Evolutionary conservation across 129 eudicot species (phyloP).

Genomic region (Centaurea solstitialis): DNA sequence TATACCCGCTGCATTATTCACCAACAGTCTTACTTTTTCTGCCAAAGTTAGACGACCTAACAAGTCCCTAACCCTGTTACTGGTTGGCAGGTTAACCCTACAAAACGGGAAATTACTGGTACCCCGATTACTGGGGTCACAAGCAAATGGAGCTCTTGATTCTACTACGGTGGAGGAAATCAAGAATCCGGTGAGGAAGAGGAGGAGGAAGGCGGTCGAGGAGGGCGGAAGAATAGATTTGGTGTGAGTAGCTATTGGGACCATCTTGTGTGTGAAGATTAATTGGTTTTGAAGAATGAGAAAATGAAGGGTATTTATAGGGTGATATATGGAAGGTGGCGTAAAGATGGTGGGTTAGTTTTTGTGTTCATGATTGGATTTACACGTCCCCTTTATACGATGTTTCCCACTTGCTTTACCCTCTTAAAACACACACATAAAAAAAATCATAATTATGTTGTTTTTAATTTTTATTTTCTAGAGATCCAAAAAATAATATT

Average conservation of each 20-base stretch:
- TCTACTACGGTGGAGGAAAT: slow-evolving; percentile 21
- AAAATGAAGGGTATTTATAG: slow-evolving; percentile 39
- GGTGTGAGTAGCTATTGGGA: slow-evolving; percentile 22
- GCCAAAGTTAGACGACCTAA: slow-evolving; percentile 68
- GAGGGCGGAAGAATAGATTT: slow-evolving; percentile 32
- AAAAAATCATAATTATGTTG: background rate
- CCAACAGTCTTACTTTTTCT: slow-evolving; percentile 69
- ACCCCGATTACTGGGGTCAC: slow-evolving; percentile 57
- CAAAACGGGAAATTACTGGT: slow-evolving; percentile 68
- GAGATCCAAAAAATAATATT: background rate
- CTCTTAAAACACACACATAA: background rate
- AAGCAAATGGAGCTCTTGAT: slow-evolving; percentile 79
- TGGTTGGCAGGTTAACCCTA: slow-evolving; percentile 44
- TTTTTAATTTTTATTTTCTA: background rate
- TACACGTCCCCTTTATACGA: slow-evolving; percentile 38
- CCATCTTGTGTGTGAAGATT: slow-evolving; percentile 34
- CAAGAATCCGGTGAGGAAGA: slow-evolving; percentile 18
- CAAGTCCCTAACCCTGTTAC: slow-evolving; percentile 64
- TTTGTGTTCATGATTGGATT: slow-evolving; percentile 29
- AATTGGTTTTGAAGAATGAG: slow-evolving; percentile 28
- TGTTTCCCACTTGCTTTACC: slow-evolving; percentile 31
- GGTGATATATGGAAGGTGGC: slow-evolving; percentile 28
- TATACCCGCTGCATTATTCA: slow-evolving; percentile 76
- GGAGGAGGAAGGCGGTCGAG: slow-evolving; percentile 3
- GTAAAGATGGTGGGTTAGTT: slow-evolving; percentile 35